Percentiles rank a stretch among this genome's conserved stretches.
Evolutionary conservation across 1,284 basidiomycete species (phyloP).

Genomic region (Sanguinoderma infundibulare): DNA sequence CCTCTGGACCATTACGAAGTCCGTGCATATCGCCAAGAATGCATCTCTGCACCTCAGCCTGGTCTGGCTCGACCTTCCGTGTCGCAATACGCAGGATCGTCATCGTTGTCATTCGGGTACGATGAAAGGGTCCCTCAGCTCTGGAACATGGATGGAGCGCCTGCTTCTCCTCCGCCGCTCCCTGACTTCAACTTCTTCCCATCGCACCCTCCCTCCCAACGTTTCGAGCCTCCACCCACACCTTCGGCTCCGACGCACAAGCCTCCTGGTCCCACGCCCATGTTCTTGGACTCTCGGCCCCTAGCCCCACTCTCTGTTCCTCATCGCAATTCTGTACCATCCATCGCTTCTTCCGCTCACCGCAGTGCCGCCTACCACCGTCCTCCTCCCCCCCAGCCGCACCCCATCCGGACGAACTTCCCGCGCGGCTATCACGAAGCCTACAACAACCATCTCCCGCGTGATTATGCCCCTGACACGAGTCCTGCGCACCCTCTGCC

Average conservation of each 20-base stretch:
- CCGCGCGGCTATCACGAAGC: slow-evolving; percentile 3
- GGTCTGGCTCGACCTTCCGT: slow-evolving; percentile 4
- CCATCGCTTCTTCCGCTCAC: not conserved
- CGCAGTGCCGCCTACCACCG: slow-evolving; percentile 5
- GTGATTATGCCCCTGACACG: slow-evolving; percentile 6
- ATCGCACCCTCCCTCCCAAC: slow-evolving; percentile 8
- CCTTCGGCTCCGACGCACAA: slow-evolving; percentile 6
- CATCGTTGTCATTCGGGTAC: slow-evolving; percentile 14
- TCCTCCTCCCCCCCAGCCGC: slow-evolving; percentile 12
- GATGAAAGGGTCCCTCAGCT: slow-evolving; percentile 20
- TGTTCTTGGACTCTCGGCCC: slow-evolving; percentile 8
- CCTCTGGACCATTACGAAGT: slow-evolving; percentile 13
- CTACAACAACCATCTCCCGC: slow-evolving; percentile 2
- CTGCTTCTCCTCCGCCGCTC: slow-evolving; percentile 23
- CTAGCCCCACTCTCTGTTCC: not conserved
- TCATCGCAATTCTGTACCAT: slow-evolving; percentile 2
- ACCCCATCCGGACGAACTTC: slow-evolving; percentile 4
- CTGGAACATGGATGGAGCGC: slow-evolving; percentile 26
- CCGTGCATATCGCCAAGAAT: slow-evolving; percentile 9
- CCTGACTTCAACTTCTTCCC: slow-evolving; percentile 21
- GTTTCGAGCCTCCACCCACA: slow-evolving; percentile 5
- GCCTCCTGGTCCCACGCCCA: not conserved
- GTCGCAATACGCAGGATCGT: not conserved
- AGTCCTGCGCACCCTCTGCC: slow-evolving; percentile 3
- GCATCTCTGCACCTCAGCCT: slow-evolving; percentile 7